Base-by-base conservation (phyloP, 306 rosid species). In the Senna tora region DNA sequence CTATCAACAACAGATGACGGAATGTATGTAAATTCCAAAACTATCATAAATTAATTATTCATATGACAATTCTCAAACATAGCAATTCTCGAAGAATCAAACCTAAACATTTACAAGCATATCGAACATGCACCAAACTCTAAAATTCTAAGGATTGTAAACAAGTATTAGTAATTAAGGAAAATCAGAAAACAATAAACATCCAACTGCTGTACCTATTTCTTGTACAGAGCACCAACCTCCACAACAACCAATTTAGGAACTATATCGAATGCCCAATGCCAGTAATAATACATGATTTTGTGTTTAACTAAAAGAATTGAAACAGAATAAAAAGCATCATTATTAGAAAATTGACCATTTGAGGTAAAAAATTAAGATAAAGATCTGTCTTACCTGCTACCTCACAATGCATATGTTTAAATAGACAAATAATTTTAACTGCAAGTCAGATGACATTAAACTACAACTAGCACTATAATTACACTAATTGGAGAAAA, bases 1-100 rank as follows among this genome's bases (percentile, higher is more conserved):
- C 52, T 39, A 70, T 80, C n/a, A 58, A 33, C 42, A 8, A 33
- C 43, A 58, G 14, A 58, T 33, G 30, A 25, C 30, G 30, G 30
- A 25, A 25, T 25, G 1, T 7, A 7, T 5, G 45, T 5, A 7
- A 41, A n/a, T n/a, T n/a, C n/a, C n/a, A n/a, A n/a, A n/a, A n/a
- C n/a, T n/a, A n/a, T n/a, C n/a, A n/a, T n/a, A n/a, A n/a, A 41
- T 9, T 9, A 41, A 41, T 41, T 41, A 7, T 41, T 5, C 45
- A 41, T 1, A 41, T 1, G 51, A 2, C 51, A 46, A 0, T 14
- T 14, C 51, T 13, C 1, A 25, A 25, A 25, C 30, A 25, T 25
- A 25, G 30, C 30, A 25, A 25, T 25, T 25, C 30, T 25, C 30
- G 3, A 25, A 1, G 3, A 25, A 25, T 14, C 51, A 12, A 13